Conservation (phyloP, 2,329 filamentous ascomycete species). For the Fusarium multiceps region DNA sequence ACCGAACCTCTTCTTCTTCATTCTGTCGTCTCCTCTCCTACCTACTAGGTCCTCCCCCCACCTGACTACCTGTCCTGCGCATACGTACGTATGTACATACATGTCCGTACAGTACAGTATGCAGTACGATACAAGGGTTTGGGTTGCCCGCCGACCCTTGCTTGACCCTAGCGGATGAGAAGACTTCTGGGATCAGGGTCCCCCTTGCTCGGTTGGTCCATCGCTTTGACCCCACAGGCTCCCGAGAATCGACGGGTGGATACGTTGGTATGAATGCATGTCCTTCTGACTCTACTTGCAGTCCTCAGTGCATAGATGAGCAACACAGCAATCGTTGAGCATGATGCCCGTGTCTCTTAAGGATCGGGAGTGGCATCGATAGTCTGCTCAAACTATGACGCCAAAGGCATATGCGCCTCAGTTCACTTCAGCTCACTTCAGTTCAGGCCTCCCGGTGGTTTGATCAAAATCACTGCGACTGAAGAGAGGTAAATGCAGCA, state of each 20-base stretch:
- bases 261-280: conserved; percentile 28
- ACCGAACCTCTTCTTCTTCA: conserved; percentile 22
- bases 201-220: conserved; percentile 32
- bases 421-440: conserved; percentile 8
- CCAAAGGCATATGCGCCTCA: conserved; percentile 24
- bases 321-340: conserved; percentile 18
- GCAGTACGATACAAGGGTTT: conserved; percentile 26
- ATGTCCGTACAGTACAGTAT: conserved; percentile 2
- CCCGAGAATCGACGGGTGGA: conserved; percentile 37
- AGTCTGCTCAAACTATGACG: not conserved
- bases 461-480: conserved; percentile 2
- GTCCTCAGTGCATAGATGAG: conserved; percentile 13
- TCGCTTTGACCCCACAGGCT: conserved; percentile 38
- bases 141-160: conserved; percentile 33
- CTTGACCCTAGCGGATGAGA: conserved; percentile 31
- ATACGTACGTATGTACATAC: conserved; percentile 1
- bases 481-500: not conserved
- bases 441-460: conserved; percentile 14
- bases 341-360: conserved; percentile 9
- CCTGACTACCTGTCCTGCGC: conserved; percentile 4
- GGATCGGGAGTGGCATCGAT: conserved; percentile 25
- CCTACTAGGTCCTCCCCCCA: conserved; percentile 11
- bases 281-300: conserved; percentile 38
- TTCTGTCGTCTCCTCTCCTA: conserved; percentile 13
- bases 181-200: conserved; percentile 31